Percentiles rank a stretch among this genome's conserved stretches.
phyloP scores from a whole-genome alignment of 768 basidiomycete genomes.

The Pleurotus platypus region DNA sequence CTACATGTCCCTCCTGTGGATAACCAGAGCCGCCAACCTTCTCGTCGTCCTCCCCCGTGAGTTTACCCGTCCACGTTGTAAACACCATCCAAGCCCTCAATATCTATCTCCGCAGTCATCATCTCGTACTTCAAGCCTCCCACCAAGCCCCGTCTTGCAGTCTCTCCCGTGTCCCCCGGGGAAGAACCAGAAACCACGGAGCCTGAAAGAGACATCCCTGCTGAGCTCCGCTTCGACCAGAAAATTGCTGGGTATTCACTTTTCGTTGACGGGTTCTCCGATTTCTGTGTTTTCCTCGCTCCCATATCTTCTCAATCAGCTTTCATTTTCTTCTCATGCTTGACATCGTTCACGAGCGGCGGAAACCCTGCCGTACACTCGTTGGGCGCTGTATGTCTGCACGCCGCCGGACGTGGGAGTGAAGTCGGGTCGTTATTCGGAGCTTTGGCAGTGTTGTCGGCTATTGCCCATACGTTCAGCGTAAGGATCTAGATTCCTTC shows the following conservation, averaged over 20 bases:
- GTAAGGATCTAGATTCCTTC: constrained; percentile 25
- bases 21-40: constrained; percentile 59
- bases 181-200: constrained; percentile 1
- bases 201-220: constrained; percentile 35
- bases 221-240: constrained; percentile 68
- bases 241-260: constrained; percentile 62
- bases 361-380: constrained; percentile 68
- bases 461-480: constrained; percentile 61
- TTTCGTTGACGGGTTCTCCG: constrained; percentile 62
- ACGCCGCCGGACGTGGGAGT: constrained; percentile 39
- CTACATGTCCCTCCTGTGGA: constrained; percentile 71
- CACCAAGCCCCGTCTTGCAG: constrained; percentile 20
- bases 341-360: constrained; percentile 66
- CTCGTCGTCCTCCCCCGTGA: constrained; percentile 67
- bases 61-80: constrained; percentile 17
- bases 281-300: constrained; percentile 54
- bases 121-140: constrained; percentile 61
- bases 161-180: constrained; percentile 14
- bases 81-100: background rate
- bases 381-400: constrained; percentile 67
- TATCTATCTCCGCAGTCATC: constrained; percentile 37
- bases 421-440: constrained; percentile 67
- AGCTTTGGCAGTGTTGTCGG: constrained; percentile 65
- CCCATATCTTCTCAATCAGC: constrained; percentile 45
- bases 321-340: constrained; percentile 57